Percentiles rank a stretch among this genome's conserved stretches.
Evolutionary conservation across 345 rosid species (phyloP).

Genomic region (Geranium brycei): DNA sequence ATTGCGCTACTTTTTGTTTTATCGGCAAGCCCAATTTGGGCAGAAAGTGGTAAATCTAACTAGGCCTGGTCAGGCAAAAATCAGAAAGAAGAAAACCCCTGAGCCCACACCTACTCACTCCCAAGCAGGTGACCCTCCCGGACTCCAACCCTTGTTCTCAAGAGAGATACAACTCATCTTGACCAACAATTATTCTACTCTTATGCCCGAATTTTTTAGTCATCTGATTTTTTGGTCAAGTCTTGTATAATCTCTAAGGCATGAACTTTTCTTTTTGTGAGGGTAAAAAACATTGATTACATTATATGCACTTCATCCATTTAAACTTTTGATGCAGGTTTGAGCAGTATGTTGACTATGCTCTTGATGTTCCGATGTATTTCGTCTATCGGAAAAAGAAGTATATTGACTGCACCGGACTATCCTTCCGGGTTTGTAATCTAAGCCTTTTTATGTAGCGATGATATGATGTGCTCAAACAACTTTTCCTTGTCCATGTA

Average conservation of each 20-base stretch:
- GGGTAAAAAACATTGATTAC: background rate
- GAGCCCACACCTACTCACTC: no score
- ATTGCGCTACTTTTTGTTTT: no score
- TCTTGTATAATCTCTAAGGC: no score
- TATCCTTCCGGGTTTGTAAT: constrained; percentile 81
- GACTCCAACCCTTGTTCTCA: no score
- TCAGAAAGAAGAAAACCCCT: no score
- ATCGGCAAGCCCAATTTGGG: no score
- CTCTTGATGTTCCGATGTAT: constrained; percentile 99
- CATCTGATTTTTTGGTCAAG: no score
- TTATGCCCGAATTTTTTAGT: background rate
- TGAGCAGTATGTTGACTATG: constrained; percentile 97
- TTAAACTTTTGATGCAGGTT: constrained; percentile 42
- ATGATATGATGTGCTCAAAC: background rate
- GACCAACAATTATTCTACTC: background rate
- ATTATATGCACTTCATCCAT: background rate
- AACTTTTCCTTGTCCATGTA: background rate
- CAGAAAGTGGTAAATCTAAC: no score
- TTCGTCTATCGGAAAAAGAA: constrained; percentile 76
- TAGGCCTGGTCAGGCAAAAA: no score
- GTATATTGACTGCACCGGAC: constrained; percentile 84
- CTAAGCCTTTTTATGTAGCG: constrained; percentile 11
- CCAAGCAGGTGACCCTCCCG: no score
- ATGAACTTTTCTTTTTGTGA: background rate
- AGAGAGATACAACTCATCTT: no score